A percentile compares a stretch with the other conserved stretches of the same genome.
Conservation (phyloP, 148 eudicot genomes). For the Diospyros kaki region DNA sequence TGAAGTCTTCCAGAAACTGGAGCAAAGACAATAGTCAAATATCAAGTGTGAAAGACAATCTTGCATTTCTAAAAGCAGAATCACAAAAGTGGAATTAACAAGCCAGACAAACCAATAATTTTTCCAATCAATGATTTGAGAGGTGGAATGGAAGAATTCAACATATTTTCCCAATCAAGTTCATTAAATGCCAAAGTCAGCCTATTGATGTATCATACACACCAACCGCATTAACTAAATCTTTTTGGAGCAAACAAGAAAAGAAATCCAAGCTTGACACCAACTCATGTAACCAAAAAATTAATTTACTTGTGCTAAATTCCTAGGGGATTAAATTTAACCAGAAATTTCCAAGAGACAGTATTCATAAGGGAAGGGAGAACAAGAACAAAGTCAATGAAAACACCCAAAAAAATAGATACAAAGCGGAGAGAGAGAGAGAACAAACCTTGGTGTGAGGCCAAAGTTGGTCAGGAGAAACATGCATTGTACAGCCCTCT, state of each 20-base stretch:
- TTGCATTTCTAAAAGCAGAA: constrained; percentile 3
- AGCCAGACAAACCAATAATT: too few species aligned
- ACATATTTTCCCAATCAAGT: not conserved
- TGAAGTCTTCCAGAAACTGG: constrained; percentile 97
- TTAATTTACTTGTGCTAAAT: too few species aligned
- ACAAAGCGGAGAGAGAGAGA: not conserved
- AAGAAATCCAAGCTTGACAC: not conserved
- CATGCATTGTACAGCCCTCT: constrained; percentile 99
- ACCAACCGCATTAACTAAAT: not conserved
- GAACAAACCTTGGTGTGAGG: constrained; percentile 85
- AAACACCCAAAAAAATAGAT: not conserved
- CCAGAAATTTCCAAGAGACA: too few species aligned
- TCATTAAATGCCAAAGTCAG: not conserved
- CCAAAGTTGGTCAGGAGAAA: constrained; percentile 97
- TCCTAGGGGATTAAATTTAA: too few species aligned
- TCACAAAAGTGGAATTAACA: not conserved
- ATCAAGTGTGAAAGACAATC: not conserved
- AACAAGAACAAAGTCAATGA: not conserved
- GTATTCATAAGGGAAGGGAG: too few species aligned
- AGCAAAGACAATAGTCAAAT: not conserved
- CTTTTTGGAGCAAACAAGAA: not conserved
- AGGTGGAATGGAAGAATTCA: not conserved
- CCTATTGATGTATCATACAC: not conserved
- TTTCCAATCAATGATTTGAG: not conserved
- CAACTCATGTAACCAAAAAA: too few species aligned